Base-by-base conservation (phyloP, 352 stramenopile species). In the Phytophthora podocarpi region DNA sequence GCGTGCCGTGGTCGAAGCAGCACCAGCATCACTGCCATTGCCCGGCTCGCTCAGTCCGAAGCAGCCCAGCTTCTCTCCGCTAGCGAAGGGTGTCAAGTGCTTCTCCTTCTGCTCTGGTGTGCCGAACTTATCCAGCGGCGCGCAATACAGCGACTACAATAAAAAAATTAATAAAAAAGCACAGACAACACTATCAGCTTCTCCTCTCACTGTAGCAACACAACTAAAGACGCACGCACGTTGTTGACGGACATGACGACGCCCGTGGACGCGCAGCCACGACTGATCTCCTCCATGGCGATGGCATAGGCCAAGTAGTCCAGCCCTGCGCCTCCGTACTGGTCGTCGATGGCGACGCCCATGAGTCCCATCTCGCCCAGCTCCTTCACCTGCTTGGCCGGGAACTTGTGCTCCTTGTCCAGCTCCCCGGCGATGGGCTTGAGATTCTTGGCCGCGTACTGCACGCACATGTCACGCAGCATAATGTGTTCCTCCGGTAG, bases 301-400 rank as follows among this genome's bases (percentile, higher is more conserved):
- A 99, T 98, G 18, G 96, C 91, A 72, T 99, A 99, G 7, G 92
- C 92, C 23, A 99, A 64, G 60, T 97, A 97, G 76, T 99, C 96
- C 40, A 99, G 83, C 9, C 91, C 97, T 5, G 88, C 89, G 20
- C 97, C 97, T 34, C 91, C 92, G 59, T 96, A 91, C 30, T 97
- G 67, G 24, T 92, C 80, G 30, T 81, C 61, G 20, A 98, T 85
- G 41, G 95, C 95, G 34, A 99, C 93, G 23, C 97, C 97, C 94
- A 99, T 98, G 18, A 99, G 71, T 3, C 96, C 96, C 64, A 98
- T 95, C 58, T 98, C 95, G 15, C 89, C 89, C 57, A 97, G 61
- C 66, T 92, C 77, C 66, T 90, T 87, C 12, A 97, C 74, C 50
- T 93, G 84, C 49, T 96, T 58, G 7, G 70, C 76, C 15, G 91